Conservation (phyloP, 345 rosid genomes). For the Pseudoturritis turrita region DNA sequence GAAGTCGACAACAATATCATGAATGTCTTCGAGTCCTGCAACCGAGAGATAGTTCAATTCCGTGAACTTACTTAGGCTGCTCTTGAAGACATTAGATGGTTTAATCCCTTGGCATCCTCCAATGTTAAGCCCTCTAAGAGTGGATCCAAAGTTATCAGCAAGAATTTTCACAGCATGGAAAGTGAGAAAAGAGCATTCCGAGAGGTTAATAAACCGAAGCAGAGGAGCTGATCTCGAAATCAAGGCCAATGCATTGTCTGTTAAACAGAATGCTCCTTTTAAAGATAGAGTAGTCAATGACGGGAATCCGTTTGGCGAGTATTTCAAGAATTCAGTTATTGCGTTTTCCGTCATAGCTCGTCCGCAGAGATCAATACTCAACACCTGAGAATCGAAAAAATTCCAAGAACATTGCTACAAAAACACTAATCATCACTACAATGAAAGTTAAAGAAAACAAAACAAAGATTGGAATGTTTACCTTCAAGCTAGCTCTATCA, state of each 20-base stretch:
- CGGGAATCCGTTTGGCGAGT: slow-evolving; percentile 22
- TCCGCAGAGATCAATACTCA: slow-evolving; percentile 48
- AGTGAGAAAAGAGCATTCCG: slow-evolving; percentile 43
- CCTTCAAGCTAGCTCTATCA: slow-evolving; percentile 37
- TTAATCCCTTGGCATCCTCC: slow-evolving; percentile 45
- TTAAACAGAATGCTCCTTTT: slow-evolving; percentile 41
- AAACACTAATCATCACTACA: not conserved
- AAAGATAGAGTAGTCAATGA: slow-evolving; percentile 38
- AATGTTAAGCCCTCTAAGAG: slow-evolving; percentile 44
- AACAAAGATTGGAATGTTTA: not conserved
- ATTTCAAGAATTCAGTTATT: slow-evolving; percentile 31
- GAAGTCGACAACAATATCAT: slow-evolving; percentile 27
- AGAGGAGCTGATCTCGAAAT: slow-evolving; percentile 35
- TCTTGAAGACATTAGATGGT: slow-evolving; percentile 20
- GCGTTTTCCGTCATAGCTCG: slow-evolving; percentile 32
- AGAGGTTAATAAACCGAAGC: slow-evolving; percentile 43
- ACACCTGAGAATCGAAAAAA: slow-evolving; percentile 27
- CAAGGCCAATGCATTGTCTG: slow-evolving; percentile 35
- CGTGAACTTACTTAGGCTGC: slow-evolving; percentile 29
- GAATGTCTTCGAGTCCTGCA: slow-evolving; percentile 33
- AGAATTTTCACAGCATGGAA: slow-evolving; percentile 28
- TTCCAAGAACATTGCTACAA: not conserved
- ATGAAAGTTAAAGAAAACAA: not conserved
- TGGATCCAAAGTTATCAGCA: slow-evolving; percentile 16
- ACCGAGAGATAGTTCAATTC: slow-evolving; percentile 40